A percentile compares a stretch with the other conserved stretches of the same genome.
These are phyloP conservation scores for Litsea cubeba DNA, from an alignment of 164 flowering plant species.

Conservation along the genomic window DNA sequence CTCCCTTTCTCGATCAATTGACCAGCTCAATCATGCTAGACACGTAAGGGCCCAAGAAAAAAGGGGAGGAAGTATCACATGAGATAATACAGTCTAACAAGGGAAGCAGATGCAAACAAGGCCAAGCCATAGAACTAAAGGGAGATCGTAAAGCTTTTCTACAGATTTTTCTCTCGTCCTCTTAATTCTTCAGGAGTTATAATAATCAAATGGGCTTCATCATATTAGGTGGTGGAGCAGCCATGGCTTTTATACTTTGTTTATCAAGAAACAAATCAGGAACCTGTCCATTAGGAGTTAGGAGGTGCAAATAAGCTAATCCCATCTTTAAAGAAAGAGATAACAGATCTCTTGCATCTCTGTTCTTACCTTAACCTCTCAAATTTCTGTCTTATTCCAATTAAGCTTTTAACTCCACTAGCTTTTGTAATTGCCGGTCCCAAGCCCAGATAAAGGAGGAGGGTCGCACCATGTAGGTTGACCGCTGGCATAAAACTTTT, in stretches of 20 bases:
- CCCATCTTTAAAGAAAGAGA: neutral
- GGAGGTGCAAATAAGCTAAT: neutral
- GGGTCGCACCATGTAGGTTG: no score
- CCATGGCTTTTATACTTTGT: neutral
- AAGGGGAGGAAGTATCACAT: neutral
- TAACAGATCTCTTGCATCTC: neutral
- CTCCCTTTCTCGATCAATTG: neutral
- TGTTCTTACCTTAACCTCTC: neutral
- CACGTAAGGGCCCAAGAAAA: neutral
- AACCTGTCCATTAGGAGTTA: neutral
- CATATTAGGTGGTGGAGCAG: neutral
- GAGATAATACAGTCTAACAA: neutral
- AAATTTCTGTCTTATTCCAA: neutral
- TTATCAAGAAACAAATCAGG: neutral
- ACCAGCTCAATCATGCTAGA: neutral
- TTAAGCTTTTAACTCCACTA: no score
- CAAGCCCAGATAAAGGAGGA: no score
- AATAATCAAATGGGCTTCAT: neutral
- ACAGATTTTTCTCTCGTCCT: no score
- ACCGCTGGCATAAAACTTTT: no score
- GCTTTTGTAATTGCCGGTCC: no score
- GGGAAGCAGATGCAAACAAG: neutral
- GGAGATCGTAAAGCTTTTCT: no score
- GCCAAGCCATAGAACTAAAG: no score
- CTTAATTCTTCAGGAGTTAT: no score